Conservation (phyloP, 805 yeast genomes). For the Yamadazyma endophytica region DNA sequence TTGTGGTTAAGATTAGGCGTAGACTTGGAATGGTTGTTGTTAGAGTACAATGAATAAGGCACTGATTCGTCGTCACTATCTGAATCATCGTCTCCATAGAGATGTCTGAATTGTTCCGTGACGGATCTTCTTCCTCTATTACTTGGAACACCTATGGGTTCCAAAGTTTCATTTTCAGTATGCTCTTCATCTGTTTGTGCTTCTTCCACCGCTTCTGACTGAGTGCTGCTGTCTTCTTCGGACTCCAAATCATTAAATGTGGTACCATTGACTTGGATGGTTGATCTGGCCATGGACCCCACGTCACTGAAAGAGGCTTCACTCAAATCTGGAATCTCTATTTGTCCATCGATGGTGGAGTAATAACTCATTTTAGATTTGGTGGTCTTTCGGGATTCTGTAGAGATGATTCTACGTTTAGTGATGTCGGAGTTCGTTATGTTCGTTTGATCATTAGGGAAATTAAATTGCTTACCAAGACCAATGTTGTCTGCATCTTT, state of each 20-base stretch:
- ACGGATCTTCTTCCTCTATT: conserved; percentile 24
- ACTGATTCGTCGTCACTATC: conserved; percentile 30
- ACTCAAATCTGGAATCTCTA: conserved; percentile 38
- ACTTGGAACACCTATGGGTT: conserved; percentile 35
- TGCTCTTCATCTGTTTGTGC: not conserved
- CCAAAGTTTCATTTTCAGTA: conserved; percentile 18
- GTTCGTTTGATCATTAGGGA: conserved; percentile 32
- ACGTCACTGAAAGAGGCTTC: conserved; percentile 16
- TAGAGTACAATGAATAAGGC: conserved; percentile 14
- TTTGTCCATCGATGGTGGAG: conserved; percentile 26
- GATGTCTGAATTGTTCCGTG: conserved; percentile 21
- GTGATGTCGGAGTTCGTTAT: conserved; percentile 27
- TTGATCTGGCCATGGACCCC: conserved; percentile 8
- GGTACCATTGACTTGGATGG: conserved; percentile 16
- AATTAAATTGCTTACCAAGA: conserved; percentile 30
- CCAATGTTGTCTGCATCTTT: conserved; percentile 25
- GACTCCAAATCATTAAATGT: conserved; percentile 22
- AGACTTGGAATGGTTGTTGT: conserved; percentile 15
- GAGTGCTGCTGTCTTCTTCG: conserved; percentile 13
- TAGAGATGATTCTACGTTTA: conserved; percentile 10
- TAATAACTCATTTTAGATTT: conserved; percentile 14
- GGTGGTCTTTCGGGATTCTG: conserved; percentile 12
- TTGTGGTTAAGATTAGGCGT: conserved; percentile 14
- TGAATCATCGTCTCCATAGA: conserved; percentile 20
- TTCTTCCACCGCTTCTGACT: not conserved